Percentiles rank a stretch among this genome's conserved stretches.
Evolutionary conservation across 169 alveolate species (phyloP).

Genomic region (Plasmodium gallinaceum): DNA sequence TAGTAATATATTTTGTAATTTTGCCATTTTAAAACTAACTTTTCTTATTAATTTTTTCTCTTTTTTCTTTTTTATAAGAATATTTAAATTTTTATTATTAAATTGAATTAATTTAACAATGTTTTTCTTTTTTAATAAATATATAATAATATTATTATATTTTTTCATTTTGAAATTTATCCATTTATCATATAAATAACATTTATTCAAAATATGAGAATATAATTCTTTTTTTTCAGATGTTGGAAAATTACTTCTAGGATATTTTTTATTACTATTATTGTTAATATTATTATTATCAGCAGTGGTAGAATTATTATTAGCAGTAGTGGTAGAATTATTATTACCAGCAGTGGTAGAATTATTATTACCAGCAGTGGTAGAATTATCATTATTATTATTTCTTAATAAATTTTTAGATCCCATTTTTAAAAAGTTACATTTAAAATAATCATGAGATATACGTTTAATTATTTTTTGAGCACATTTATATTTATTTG

Average conservation of each 20-base stretch:
- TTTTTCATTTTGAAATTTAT: constrained; percentile 31
- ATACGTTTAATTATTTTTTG: constrained; percentile 17
- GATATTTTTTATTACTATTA: no score
- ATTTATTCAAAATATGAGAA: constrained; percentile 47
- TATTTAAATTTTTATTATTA: constrained; percentile 42
- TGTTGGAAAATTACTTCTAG: not conserved
- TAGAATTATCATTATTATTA: no score
- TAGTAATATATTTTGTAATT: constrained; percentile 28
- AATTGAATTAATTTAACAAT: constrained; percentile 56
- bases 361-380: no score
- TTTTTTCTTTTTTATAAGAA: constrained; percentile 42
- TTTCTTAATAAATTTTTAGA: no score
- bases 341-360: no score
- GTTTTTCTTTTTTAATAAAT: constrained; percentile 33
- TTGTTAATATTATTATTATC: no score
- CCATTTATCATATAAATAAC: constrained; percentile 69
- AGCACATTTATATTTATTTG: constrained; percentile 46
- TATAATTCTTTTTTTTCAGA: constrained; percentile 9
- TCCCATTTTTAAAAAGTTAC: not conserved
- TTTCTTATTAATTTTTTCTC: constrained; percentile 21
- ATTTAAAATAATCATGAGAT: not conserved
- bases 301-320: no score
- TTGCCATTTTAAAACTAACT: constrained; percentile 27
- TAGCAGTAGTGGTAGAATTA: no score
- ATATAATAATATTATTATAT: constrained; percentile 27